Percentiles rank a stretch among this genome's conserved stretches.
phyloP scores from a whole-genome alignment of 305 asterid genomes.

The Solanum hybrid region DNA sequence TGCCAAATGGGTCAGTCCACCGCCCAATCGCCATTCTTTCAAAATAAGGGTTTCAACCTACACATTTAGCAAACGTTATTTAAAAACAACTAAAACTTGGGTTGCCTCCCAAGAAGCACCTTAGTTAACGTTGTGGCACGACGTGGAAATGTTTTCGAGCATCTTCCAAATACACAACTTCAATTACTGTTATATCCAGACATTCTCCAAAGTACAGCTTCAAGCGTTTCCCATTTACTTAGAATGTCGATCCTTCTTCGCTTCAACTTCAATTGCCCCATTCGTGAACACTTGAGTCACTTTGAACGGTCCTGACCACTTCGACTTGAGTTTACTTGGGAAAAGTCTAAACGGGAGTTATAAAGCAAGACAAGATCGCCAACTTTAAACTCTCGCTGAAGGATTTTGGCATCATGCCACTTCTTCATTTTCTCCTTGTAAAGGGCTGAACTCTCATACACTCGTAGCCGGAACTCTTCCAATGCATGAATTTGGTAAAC shows the following conservation, averaged over 20 bases:
- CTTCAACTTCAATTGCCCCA: neutral
- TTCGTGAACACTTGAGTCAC: neutral
- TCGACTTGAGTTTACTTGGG: neutral
- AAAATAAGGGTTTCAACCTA: neutral
- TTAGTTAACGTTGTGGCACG: neutral
- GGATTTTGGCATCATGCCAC: neutral
- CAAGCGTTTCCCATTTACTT: neutral
- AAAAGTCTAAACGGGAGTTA: neutral
- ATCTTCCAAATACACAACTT: neutral
- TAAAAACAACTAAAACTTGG: neutral
- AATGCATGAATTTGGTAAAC: neutral
- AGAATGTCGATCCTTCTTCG: neutral
- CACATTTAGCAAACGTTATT: neutral
- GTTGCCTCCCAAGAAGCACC: neutral
- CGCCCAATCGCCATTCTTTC: neutral
- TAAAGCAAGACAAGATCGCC: neutral
- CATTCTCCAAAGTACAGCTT: neutral
- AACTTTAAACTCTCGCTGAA: neutral
- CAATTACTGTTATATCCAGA: neutral
- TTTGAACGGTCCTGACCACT: neutral
- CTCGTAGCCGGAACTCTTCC: neutral
- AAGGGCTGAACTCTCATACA: neutral
- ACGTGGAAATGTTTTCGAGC: neutral
- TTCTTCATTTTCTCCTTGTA: neutral
- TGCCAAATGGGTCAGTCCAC: neutral